A percentile compares a stretch with the other conserved stretches of the same genome.
Evolutionary conservation across 2,329 filamentous ascomycete genomes (phyloP).

Genomic region (Fusarium compactum): DNA sequence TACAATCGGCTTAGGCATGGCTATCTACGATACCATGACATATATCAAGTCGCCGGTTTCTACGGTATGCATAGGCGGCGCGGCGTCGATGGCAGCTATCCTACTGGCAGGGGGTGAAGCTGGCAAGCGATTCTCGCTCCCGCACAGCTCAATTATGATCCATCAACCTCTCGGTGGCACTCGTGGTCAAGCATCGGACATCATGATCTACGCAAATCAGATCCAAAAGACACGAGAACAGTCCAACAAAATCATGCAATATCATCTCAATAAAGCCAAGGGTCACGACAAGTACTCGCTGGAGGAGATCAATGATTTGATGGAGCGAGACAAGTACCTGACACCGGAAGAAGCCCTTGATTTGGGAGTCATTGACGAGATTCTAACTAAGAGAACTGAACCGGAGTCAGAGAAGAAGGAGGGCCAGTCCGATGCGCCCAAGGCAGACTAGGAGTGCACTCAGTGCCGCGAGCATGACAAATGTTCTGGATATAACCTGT

Average conservation of each 20-base stretch:
- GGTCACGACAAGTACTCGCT: constrained; percentile 80
- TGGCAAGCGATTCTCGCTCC: constrained; percentile 87
- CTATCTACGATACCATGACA: constrained; percentile 99
- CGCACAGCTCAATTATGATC: constrained; percentile 96
- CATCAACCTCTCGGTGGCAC: constrained; percentile 90
- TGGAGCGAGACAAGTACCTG: constrained; percentile 98
- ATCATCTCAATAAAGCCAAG: constrained; percentile 83
- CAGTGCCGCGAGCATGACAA: not conserved
- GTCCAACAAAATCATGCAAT: constrained; percentile 89
- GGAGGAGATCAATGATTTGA: constrained; percentile 89
- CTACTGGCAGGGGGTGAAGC: constrained; percentile 87
- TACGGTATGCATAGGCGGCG: constrained; percentile 94
- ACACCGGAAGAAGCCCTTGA: constrained; percentile 88
- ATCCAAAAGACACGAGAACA: constrained; percentile 88
- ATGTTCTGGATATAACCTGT: not conserved
- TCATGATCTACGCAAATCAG: constrained; percentile 97
- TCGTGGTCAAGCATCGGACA: constrained; percentile 77
- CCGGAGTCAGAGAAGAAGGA: constrained; percentile 50
- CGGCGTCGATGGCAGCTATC: constrained; percentile 93
- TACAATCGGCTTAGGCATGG: constrained; percentile 63
- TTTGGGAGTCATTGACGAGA: constrained; percentile 91
- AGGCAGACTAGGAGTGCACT: constrained; percentile 13
- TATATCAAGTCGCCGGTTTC: constrained; percentile 95
- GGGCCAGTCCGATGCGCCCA: constrained; percentile 21
- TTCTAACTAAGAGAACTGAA: constrained; percentile 74